Base-by-base conservation (phyloP, 495 filamentous ascomycete species). In the Staphylotrichum longicolle region DNA sequence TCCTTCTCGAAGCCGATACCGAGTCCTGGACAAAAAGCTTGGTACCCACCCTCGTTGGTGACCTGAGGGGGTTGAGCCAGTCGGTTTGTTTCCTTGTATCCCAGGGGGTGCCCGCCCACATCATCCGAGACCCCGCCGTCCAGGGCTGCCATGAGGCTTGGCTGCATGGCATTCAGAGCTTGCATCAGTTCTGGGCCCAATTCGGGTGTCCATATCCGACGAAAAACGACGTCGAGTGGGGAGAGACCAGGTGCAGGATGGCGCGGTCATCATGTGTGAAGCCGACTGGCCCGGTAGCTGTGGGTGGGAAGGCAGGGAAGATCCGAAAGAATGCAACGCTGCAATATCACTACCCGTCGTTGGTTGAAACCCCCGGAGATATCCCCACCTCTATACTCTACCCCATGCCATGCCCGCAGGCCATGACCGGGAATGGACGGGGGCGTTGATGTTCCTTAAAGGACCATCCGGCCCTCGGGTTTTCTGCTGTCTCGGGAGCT, bases 111-210 rank as follows among this genome's bases (percentile, higher is more conserved):
- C 52, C 20, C 14, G 37, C 52, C n/a, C 20, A 27, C 20, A 27
- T 27, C 20, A 27, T 27, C 20, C 20, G 20, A 8, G 20, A 11
- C 7, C 35, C 15, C 15, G 8, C 8, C 8, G 8, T 37, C 9
- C 37, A 54, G 20, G 52, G 52, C 37, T 42, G 52, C 52, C 52
- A 54, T 54, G 39, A n/a, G 20, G 39, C 20, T 54, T 54, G 52
- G 39, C 50, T n/a, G 5, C 42, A 45, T 45, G 42, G 9, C 42
- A 11, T n/a, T 11, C 47, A 11, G 20, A n/a, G 20, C 32, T 32
- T 6, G 47, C 32, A 34, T 8, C 5, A 30, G 20, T 27, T 39
- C 37, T 27, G 14, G 37, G 12, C 7, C 53, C 53, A 56, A 35
- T 56, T 56, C 40, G 53, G 53, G 53, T 44, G 39, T 45, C 39